phyloP scores from a whole-genome alignment of 768 basidiomycete species.

The Tubosaeta brunneosetosa region DNA sequence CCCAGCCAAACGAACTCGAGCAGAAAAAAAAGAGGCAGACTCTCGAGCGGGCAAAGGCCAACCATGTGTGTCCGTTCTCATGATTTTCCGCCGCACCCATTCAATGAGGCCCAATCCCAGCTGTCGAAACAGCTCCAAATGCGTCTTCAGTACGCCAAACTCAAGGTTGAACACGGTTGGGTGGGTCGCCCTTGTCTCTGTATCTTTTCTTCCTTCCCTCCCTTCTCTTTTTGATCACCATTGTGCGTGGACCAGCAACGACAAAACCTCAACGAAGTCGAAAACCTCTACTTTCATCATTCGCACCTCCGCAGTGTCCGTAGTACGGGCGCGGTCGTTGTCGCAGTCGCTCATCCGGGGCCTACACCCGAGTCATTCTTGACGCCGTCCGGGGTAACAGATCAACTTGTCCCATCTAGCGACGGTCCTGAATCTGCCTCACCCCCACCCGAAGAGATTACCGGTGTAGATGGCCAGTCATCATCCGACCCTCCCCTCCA shows the following conservation, averaged over 20 bases:
- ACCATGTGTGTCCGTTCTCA: slow-evolving; percentile 41
- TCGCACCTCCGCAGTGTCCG: slow-evolving; percentile 44
- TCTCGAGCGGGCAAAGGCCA: slow-evolving; percentile 52
- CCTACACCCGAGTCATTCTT: background rate
- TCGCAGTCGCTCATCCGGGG: background rate
- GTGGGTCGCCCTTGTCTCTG: slow-evolving; percentile 36
- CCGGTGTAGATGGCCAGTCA: background rate
- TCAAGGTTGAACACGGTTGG: slow-evolving; percentile 83
- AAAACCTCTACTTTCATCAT: slow-evolving; percentile 77
- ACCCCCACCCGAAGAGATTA: slow-evolving; percentile 2
- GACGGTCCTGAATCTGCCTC: slow-evolving; percentile 1
- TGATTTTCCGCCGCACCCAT: background rate
- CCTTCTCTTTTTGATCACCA: slow-evolving; percentile 1
- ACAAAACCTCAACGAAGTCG: slow-evolving; percentile 75
- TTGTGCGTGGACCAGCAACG: slow-evolving; percentile 47
- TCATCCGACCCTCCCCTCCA: background rate
- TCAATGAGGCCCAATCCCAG: slow-evolving; percentile 31
- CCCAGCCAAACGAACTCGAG: slow-evolving; percentile 26
- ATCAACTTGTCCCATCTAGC: background rate
- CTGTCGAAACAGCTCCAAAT: slow-evolving; percentile 68
- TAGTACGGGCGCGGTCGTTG: background rate
- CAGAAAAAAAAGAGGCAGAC: slow-evolving; percentile 45
- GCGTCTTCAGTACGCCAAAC: slow-evolving; percentile 68
- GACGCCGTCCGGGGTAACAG: background rate
- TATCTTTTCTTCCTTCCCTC: background rate